Conservation (phyloP, 192 early-diverging fungal species). For the Entomortierella chlamydospora region DNA sequence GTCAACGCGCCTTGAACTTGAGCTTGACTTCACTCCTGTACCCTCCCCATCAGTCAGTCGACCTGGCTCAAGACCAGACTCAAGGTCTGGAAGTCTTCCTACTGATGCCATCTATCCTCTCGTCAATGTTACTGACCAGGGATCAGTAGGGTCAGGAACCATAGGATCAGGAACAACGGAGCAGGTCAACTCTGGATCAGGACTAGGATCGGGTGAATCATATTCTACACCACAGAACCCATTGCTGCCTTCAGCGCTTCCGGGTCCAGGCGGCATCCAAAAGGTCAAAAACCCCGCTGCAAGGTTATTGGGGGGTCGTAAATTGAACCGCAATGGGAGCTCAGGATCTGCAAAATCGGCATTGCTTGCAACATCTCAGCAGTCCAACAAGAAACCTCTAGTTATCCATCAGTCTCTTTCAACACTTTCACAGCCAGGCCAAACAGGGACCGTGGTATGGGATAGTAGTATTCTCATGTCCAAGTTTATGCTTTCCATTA, state of each 20-base stretch:
- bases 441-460: conserved; percentile 61
- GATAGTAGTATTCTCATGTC: conserved; percentile 57
- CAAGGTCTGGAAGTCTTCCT: conserved; percentile 6
- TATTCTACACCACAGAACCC: not conserved
- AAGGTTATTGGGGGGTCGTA: conserved; percentile 15
- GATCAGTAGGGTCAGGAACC: no score
- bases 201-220: not conserved
- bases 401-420: conserved; percentile 53
- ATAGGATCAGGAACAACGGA: not conserved
- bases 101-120: no score
- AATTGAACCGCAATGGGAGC: conserved; percentile 7
- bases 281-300: conserved; percentile 15
- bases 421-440: conserved; percentile 56
- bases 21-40: conserved; percentile 42
- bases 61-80: conserved; percentile 23
- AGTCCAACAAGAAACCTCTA: conserved; percentile 34
- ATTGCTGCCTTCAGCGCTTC: not conserved
- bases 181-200: not conserved
- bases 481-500: conserved; percentile 51
- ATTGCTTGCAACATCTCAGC: not conserved
- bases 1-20: conserved; percentile 38
- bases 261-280: not conserved
- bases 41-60: conserved; percentile 35
- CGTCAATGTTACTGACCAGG: no score
- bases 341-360: not conserved